Base-by-base conservation (phyloP, 805 yeast genomes). In the Kodamaea laetipori region DNA sequence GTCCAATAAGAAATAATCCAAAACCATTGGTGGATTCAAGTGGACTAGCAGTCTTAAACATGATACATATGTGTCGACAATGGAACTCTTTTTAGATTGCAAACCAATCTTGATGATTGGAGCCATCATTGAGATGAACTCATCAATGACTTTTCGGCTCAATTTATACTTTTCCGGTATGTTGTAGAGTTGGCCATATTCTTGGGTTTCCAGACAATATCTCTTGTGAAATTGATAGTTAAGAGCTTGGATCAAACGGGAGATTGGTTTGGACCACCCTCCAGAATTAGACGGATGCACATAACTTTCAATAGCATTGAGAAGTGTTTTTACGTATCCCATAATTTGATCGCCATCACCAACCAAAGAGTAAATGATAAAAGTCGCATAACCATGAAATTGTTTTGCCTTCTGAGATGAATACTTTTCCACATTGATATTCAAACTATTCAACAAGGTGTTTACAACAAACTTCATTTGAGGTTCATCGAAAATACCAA, bases 281-380 rank as follows among this genome's bases (percentile, higher is more conserved):
- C 97, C 98, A n/a, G 73, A 63, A 60, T 90, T 90, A 0, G 98
- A 90, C 5, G 99, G 99, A 61, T 94, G 97, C 3, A 82, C 82
- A 63, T 84, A 87, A 13, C 96, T 86, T 48, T 79, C 84, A 4
- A 90, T 69, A 0, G 95, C 80, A 42, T 81, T 80, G n/a, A 85
- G 53, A 19, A 86, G 66, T 0, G 80, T 73, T 16, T 69, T 67
- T 4, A 90, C 55, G 38, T 74, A 68, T 12, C 71, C 77, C 51
- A 84, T 58, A 16, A 82, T 71, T 4, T 81, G 81, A 0, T 73
- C 67, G 27, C 58, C 52, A 3, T 73, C 63, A 0, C 87, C 84
- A 13, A 75, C 73, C 3, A 90, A 62, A 0, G 92, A 83, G 56
- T 74, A 81, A 0, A 86, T 73, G 2, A 90, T 71, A 26, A 59